Percentiles rank a stretch among this genome's conserved stretches.
Conservation (phyloP, 2,329 filamentous ascomycete species). For the Aspergillus floridensis region DNA sequence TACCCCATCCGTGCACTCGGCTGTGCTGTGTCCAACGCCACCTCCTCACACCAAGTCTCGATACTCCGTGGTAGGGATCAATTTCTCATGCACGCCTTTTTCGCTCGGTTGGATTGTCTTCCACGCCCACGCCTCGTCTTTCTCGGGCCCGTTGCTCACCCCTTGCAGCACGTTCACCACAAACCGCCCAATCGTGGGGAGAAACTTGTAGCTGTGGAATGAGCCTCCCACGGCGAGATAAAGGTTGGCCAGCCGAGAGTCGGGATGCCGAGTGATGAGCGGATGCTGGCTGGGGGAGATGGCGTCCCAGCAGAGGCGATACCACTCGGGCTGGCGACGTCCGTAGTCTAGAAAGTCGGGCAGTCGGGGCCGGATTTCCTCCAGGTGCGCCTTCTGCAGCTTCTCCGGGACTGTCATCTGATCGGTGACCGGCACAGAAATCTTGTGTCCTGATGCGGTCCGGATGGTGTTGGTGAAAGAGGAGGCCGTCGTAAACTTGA, state of each 20-base stretch:
- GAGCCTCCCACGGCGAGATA: constrained; percentile 63
- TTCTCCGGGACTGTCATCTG: constrained; percentile 44
- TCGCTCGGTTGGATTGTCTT: constrained; percentile 14
- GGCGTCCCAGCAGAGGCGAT: constrained; percentile 58
- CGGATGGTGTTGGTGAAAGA: constrained; percentile 57
- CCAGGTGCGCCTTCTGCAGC: constrained; percentile 45
- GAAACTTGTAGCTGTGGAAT: constrained; percentile 65
- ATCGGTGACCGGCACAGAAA: constrained; percentile 52
- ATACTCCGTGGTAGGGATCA: constrained; percentile 27
- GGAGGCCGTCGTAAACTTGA: constrained; percentile 62
- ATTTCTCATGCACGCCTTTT: constrained; percentile 30
- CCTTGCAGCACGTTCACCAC: constrained; percentile 37
- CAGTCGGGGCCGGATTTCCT: constrained; percentile 22
- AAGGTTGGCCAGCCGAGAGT: constrained; percentile 50
- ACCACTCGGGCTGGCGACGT: constrained; percentile 39
- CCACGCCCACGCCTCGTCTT: constrained; percentile 25
- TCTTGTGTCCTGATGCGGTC: constrained; percentile 48
- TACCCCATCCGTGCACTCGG: not conserved
- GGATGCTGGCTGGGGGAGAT: constrained; percentile 63
- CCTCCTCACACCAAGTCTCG: constrained; percentile 14
- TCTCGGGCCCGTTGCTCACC: constrained; percentile 44
- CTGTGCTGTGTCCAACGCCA: not conserved
- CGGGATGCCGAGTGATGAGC: constrained; percentile 54
- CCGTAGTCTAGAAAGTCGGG: constrained; percentile 29
- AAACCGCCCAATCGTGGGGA: constrained; percentile 62